Evolutionary conservation across 768 basidiomycete genomes (phyloP).

Genomic region (Coprinellus aureogranulatus): DNA sequence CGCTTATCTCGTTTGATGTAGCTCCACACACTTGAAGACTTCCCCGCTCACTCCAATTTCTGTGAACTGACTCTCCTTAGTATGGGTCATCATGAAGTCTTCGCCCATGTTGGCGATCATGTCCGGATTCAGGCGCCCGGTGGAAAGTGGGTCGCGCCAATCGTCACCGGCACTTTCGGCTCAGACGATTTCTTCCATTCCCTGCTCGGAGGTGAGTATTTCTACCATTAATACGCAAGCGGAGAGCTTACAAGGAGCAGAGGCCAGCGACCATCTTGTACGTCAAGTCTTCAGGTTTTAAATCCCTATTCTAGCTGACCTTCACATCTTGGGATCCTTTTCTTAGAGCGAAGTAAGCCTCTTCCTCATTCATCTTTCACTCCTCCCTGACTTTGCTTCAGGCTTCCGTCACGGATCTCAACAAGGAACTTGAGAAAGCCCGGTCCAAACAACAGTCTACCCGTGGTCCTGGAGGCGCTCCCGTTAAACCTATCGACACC

Average conservation of each 20-base stretch:
- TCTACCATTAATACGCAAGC: neutral
- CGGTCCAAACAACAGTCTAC: constrained; percentile 44
- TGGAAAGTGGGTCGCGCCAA: constrained; percentile 72
- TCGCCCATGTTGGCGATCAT: constrained; percentile 82
- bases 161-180: constrained; percentile 83
- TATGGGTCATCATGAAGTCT: constrained; percentile 74
- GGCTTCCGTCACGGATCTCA: constrained; percentile 86
- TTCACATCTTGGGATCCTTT: neutral
- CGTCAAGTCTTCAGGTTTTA: constrained; percentile 13
- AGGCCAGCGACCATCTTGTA: constrained; percentile 65
- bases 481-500: constrained; percentile 39
- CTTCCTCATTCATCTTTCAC: neutral
- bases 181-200: constrained; percentile 78
- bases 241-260: constrained; percentile 25
- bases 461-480: constrained; percentile 32
- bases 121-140: constrained; percentile 72
- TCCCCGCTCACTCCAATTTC: constrained; percentile 86
- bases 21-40: constrained; percentile 85
- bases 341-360: constrained; percentile 32
- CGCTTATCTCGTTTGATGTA: constrained; percentile 20
- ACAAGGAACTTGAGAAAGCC: constrained; percentile 71
- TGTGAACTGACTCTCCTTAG: constrained; percentile 78
- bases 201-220: constrained; percentile 61
- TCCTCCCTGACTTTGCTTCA: constrained; percentile 27
- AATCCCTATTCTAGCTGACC: neutral